Evolutionary conservation across 306 rosid species (phyloP).

Genomic region (Crotalaria pallida): DNA sequence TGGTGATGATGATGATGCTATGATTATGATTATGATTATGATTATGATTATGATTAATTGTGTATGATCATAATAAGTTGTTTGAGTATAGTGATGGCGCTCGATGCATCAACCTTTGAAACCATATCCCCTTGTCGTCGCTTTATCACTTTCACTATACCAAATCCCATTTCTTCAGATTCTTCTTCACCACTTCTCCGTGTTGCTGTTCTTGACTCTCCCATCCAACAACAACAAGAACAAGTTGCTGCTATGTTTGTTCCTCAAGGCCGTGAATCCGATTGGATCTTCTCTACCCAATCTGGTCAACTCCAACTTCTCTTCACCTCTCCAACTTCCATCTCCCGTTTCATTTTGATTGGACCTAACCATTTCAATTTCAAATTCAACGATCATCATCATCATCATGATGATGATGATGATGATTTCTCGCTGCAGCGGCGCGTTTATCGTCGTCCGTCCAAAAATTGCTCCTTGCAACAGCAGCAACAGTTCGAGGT

Average conservation of each 20-base stretch:
- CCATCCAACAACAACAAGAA: slow-evolving; percentile 32
- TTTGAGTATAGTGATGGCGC: slow-evolving; percentile 43
- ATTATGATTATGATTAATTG: too few relatives aligned
- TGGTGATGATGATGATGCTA: too few relatives aligned
- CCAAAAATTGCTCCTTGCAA: slow-evolving; percentile 14
- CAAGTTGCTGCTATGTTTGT: slow-evolving; percentile 61
- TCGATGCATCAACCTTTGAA: slow-evolving; percentile 43
- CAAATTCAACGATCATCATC: too few relatives aligned
- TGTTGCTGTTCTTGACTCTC: slow-evolving; percentile 76
- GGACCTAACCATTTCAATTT: slow-evolving; percentile 43
- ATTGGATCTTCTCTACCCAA: slow-evolving; percentile 79
- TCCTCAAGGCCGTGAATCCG: slow-evolving; percentile 68
- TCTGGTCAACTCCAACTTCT: slow-evolving; percentile 75
- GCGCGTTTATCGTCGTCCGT: slow-evolving; percentile 35
- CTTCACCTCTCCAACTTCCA: slow-evolving; percentile 31
- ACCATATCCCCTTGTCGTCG: slow-evolving; percentile 46
- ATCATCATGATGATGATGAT: too few relatives aligned
- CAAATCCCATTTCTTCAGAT: slow-evolving; percentile 41
- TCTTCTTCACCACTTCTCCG: slow-evolving; percentile 60
- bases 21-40: too few relatives aligned
- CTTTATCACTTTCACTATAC: slow-evolving; percentile 57
- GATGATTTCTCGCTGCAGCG: neutral
- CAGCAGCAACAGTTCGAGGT: slow-evolving; percentile 30
- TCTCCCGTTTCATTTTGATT: slow-evolving; percentile 60
- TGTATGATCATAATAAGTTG: too few relatives aligned